phyloP scores from a whole-genome alignment of 2,329 filamentous ascomycete genomes.

The Colletotrichum tamarilloi region DNA sequence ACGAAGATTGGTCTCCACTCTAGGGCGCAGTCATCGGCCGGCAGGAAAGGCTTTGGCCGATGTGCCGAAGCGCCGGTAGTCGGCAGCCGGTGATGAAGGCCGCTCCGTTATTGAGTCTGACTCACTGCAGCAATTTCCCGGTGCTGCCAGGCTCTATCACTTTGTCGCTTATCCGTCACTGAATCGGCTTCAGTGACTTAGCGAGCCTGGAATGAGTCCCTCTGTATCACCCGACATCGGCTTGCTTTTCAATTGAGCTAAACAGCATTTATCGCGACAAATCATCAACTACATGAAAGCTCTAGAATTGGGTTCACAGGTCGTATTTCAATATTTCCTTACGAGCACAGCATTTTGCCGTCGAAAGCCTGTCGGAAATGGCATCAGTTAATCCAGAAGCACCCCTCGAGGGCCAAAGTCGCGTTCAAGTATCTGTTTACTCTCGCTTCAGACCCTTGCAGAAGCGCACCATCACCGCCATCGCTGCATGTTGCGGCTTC shows the following conservation, averaged over 20 bases:
- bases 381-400: neutral
- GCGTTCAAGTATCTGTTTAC: constrained; percentile 8
- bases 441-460: constrained; percentile 13
- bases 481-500: constrained; percentile 62
- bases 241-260: neutral
- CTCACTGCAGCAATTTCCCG: neutral
- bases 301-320: too few relatives aligned
- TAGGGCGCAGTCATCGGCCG: neutral
- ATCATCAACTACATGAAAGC: too few relatives aligned
- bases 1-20: neutral
- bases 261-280: neutral
- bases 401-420: neutral
- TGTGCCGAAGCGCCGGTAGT: neutral
- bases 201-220: neutral
- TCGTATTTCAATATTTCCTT: too few relatives aligned
- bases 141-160: neutral
- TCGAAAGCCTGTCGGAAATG: neutral
- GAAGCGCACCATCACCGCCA: constrained; percentile 34
- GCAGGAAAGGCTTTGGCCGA: neutral
- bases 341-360: too few relatives aligned
- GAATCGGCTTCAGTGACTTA: neutral
- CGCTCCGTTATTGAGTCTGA: neutral
- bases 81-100: neutral
- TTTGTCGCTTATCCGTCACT: too few relatives aligned
- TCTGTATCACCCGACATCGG: neutral